Conservation (phyloP, 2,329 filamentous ascomycete species). For the Chrysosporium queenslandicum region DNA sequence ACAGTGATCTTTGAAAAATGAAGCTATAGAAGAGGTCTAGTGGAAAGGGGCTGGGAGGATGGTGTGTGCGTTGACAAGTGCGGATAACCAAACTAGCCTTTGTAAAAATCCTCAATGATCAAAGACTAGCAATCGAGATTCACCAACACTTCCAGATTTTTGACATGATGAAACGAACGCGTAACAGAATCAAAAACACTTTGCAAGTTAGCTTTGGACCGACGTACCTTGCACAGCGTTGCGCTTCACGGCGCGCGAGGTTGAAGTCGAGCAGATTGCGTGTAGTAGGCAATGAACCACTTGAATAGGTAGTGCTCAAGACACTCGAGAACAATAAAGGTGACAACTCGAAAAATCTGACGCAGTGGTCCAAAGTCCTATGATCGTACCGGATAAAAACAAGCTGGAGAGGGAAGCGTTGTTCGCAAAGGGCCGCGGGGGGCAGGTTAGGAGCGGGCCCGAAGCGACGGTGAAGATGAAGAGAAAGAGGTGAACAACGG, state of each 20-base stretch:
- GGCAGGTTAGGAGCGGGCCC: neutral
- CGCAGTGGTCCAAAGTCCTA: neutral
- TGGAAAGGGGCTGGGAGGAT: neutral
- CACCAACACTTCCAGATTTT: neutral
- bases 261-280: neutral
- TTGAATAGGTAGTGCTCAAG: neutral
- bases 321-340: neutral
- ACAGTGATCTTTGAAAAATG: neutral
- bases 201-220: neutral
- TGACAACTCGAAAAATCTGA: neutral
- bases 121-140: neutral
- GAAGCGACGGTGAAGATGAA: neutral
- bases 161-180: neutral
- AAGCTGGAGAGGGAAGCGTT: neutral
- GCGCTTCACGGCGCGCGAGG: conserved; percentile 1
- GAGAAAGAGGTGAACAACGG: neutral
- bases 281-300: neutral
- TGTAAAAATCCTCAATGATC: neutral
- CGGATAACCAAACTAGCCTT: neutral
- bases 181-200: too few relatives aligned
- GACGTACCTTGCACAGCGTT: conserved; percentile 5
- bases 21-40: neutral
- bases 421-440: conserved; percentile 6
- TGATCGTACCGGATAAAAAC: neutral
- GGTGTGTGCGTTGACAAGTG: neutral